A percentile compares a stretch with the other conserved stretches of the same genome.
phyloP scores from a whole-genome alignment of 2,329 filamentous ascomycete species.

The Pseudopithomyces chartarum region DNA sequence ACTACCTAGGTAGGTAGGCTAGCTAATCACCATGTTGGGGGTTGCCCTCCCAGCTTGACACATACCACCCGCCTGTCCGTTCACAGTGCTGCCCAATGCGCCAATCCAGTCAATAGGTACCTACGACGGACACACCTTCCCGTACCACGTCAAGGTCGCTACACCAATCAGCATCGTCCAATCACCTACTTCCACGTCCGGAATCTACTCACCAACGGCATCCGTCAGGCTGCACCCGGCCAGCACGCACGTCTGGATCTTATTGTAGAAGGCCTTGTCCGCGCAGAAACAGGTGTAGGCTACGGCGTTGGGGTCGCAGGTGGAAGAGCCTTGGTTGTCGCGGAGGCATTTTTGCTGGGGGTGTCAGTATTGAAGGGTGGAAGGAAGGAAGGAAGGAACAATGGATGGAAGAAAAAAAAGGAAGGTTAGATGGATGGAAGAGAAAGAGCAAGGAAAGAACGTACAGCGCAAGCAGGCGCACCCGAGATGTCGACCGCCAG shows the following conservation, averaged over 20 bases:
- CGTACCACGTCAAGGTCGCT: slow-evolving; percentile 14
- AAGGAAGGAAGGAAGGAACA: no score
- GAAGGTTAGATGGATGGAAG: no score
- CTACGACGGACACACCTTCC: slow-evolving; percentile 5
- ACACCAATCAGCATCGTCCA: neutral
- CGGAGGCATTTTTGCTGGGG: slow-evolving; percentile 17
- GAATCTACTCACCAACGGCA: slow-evolving; percentile 13
- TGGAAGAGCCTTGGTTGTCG: slow-evolving; percentile 5
- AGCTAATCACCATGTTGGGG: slow-evolving; percentile 3
- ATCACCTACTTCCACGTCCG: neutral
- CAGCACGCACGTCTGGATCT: slow-evolving; percentile 9
- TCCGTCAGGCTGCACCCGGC: slow-evolving; percentile 11
- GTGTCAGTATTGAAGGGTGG: no score
- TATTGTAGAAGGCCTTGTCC: slow-evolving; percentile 14
- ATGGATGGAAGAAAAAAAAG: no score
- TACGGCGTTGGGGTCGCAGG: slow-evolving; percentile 14
- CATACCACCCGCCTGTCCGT: neutral
- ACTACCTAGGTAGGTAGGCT: no score
- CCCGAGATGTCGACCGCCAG: slow-evolving; percentile 14
- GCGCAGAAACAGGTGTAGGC: slow-evolving; percentile 18
- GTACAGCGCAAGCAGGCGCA: slow-evolving; percentile 17
- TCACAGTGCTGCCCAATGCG: slow-evolving; percentile 13
- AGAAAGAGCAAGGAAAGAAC: no score
- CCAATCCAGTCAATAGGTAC: neutral
- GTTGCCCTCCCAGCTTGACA: no score